phyloP scores from a whole-genome alignment of 192 early-diverging fungal genomes.

The Backusella tarrabulga region DNA sequence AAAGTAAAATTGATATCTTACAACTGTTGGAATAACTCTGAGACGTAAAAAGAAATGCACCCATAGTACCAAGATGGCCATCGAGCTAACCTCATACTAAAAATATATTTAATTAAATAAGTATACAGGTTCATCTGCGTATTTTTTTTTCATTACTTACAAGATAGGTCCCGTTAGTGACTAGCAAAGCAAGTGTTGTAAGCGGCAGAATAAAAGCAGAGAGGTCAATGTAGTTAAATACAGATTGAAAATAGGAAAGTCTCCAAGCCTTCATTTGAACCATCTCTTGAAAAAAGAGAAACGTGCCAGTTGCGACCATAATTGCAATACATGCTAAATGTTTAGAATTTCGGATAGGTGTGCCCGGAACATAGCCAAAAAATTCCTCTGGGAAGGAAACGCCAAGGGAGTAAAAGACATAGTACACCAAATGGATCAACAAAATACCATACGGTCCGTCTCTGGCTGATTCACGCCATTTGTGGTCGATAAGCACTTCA shows the following conservation, averaged over 20 bases:
- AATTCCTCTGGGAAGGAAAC: background rate
- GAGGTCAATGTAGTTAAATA: background rate
- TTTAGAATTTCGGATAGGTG: background rate
- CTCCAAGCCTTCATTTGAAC: background rate
- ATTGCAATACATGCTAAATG: background rate
- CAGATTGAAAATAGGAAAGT: background rate
- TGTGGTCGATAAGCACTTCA: background rate
- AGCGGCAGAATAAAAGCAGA: background rate
- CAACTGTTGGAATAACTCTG: background rate
- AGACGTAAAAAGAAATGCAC: slow-evolving; percentile 6
- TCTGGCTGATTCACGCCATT: slow-evolving; percentile 8
- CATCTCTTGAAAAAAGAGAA: slow-evolving; percentile 1
- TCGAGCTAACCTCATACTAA: background rate
- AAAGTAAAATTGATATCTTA: background rate
- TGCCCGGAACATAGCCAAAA: background rate
- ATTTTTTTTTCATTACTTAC: background rate
- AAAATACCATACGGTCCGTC: background rate
- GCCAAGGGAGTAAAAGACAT: background rate
- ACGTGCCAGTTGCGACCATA: background rate
- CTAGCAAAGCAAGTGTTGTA: background rate
- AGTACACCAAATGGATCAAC: background rate
- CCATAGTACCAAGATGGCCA: slow-evolving; percentile 8
- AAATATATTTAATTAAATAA: background rate
- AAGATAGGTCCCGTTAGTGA: background rate
- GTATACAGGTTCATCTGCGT: background rate